These are phyloP conservation scores for Tanacetum coccineum DNA, from an alignment of 129 eudicot species.

Conservation along the genomic window DNA sequence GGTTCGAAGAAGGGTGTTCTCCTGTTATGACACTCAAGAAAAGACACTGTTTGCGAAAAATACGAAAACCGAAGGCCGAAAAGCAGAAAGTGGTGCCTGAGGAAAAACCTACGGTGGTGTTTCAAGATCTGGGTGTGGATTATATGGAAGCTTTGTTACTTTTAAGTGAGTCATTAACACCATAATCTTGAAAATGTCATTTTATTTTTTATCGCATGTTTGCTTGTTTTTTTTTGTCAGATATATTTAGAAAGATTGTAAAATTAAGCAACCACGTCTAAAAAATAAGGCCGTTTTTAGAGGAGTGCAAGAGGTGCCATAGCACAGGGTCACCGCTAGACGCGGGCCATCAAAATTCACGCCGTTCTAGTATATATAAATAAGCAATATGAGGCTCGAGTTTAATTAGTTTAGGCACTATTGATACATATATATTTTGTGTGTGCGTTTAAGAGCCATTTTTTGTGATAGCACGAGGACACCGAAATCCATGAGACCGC, in stretches of 20 bases:
- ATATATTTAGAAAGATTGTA: background rate
- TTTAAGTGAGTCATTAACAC: slow-evolving; percentile 28
- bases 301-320: too few relatives aligned
- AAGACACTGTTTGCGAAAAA: slow-evolving; percentile 44
- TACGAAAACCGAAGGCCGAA: slow-evolving; percentile 25
- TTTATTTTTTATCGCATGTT: background rate
- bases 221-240: background rate
- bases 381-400: too few relatives aligned
- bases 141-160: slow-evolving; percentile 44
- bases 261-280: too few relatives aligned
- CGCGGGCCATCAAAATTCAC: too few relatives aligned
- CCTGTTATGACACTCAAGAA: slow-evolving; percentile 72
- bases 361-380: too few relatives aligned
- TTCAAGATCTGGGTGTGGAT: slow-evolving; percentile 80
- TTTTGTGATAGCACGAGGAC: too few relatives aligned
- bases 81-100: slow-evolving; percentile 28
- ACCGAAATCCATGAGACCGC: too few relatives aligned
- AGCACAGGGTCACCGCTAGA: too few relatives aligned
- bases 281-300: too few relatives aligned
- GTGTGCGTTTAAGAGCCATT: too few relatives aligned
- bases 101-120: slow-evolving; percentile 36
- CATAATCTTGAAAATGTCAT: background rate
- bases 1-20: slow-evolving; percentile 54
- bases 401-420: too few relatives aligned
- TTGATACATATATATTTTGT: too few relatives aligned